Conservation (phyloP, 176 grass and related monocot species). For the Juncus inflexus region DNA sequence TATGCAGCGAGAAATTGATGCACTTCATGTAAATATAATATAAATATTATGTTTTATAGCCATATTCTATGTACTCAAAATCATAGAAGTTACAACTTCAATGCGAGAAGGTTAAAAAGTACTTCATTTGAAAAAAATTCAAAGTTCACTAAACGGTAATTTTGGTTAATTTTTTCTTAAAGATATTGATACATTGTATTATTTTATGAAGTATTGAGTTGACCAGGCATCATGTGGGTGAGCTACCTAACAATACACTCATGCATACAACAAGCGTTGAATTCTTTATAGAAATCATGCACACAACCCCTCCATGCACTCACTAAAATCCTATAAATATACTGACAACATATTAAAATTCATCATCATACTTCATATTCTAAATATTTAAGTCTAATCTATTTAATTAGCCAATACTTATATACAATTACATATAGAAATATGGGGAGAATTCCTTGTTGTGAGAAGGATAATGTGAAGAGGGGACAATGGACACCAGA, state of each 20-base stretch:
- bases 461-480: constrained; percentile 96
- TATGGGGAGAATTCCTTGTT: constrained; percentile 92
- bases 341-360: not conserved
- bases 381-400: not conserved
- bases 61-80: too few species aligned
- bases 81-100: too few species aligned
- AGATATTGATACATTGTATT: too few species aligned
- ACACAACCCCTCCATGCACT: constrained; percentile 43
- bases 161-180: too few species aligned
- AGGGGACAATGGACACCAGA: constrained; percentile 96
- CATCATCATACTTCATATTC: constrained; percentile 25
- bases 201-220: constrained; percentile 14
- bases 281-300: constrained; percentile 90
- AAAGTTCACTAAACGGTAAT: too few species aligned
- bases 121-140: too few species aligned
- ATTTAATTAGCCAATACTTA: not conserved
- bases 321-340: constrained; percentile 20
- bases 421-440: not conserved
- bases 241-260: constrained; percentile 76
- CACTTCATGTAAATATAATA: too few species aligned
- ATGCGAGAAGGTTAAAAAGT: too few species aligned
- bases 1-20: too few species aligned
- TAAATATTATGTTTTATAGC: too few species aligned
- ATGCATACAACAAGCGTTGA: constrained; percentile 88
- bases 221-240: constrained; percentile 75